Conservation (phyloP, 139 green algal genomes). For the Trebouxia sp. region DNA sequence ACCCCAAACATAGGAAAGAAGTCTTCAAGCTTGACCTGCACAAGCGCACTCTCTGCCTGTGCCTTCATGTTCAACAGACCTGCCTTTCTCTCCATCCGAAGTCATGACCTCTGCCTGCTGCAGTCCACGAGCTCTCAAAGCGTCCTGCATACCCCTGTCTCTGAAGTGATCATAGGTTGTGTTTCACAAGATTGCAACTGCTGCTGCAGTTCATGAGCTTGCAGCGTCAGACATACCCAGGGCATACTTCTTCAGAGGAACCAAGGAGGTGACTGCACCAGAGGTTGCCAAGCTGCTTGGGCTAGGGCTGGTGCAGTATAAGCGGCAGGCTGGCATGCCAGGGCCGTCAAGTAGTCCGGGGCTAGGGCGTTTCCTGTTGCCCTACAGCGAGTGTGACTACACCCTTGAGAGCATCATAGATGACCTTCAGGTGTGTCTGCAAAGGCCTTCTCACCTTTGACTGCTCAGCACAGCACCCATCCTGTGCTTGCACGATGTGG, state of each 20-base stretch:
- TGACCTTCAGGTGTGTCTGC: constrained; percentile 40
- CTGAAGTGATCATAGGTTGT: constrained; percentile 5
- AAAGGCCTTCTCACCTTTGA: neutral
- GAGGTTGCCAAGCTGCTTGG: constrained; percentile 38
- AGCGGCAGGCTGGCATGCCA: neutral
- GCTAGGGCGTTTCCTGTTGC: constrained; percentile 49
- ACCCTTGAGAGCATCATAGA: constrained; percentile 46
- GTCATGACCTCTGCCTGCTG: neutral
- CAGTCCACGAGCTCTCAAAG: constrained; percentile 41
- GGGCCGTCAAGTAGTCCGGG: neutral
- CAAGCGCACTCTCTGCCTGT: too few relatives aligned
- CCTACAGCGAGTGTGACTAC: constrained; percentile 56
- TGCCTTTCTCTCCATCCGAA: too few relatives aligned
- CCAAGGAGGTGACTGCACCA: neutral
- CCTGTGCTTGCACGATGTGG: too few relatives aligned
- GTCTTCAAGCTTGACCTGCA: too few relatives aligned
- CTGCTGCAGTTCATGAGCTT: constrained; percentile 39
- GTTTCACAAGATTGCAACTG: neutral
- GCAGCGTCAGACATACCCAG: constrained; percentile 25
- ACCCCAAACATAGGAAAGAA: too few relatives aligned
- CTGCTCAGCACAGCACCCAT: neutral
- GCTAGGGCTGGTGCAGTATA: constrained; percentile 20
- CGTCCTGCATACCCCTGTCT: neutral
- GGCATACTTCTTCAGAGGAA: constrained; percentile 24
- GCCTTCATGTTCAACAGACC: too few relatives aligned